Percentiles rank a stretch among this genome's conserved stretches.
Evolutionary conservation across 2,329 filamentous ascomycete genomes (phyloP).

Genomic region (Thelonectria discophora): DNA sequence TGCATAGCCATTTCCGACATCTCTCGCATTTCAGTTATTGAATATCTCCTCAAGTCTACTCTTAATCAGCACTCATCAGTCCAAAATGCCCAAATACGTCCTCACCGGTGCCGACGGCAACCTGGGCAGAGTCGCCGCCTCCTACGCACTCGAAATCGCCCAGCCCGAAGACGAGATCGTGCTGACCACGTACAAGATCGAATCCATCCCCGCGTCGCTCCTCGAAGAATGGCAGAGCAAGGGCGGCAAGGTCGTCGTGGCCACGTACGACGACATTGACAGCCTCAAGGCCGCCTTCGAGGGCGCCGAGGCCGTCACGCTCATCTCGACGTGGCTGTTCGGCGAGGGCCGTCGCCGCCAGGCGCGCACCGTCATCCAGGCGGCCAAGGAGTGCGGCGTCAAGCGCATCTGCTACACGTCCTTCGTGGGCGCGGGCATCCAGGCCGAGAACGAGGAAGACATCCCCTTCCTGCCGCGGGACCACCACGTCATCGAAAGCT

Average conservation of each 20-base stretch:
- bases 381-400: constrained; percentile 36
- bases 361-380: constrained; percentile 33
- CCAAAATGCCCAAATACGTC: constrained; percentile 38
- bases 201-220: constrained; percentile 28
- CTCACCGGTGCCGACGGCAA: constrained; percentile 40
- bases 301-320: constrained; percentile 37
- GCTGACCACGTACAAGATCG: constrained; percentile 37
- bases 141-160: constrained; percentile 34
- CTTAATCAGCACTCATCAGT: neutral
- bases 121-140: constrained; percentile 36
- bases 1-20: no score
- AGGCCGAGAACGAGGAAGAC: constrained; percentile 38
- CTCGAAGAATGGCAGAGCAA: constrained; percentile 33
- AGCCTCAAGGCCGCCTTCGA: constrained; percentile 37
- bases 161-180: constrained; percentile 36
- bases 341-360: constrained; percentile 35
- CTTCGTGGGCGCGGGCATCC: constrained; percentile 36
- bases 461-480: constrained; percentile 39
- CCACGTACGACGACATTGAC: constrained; percentile 36
- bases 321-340: constrained; percentile 40
- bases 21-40: neutral
- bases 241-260: constrained; percentile 32
- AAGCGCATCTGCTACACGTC: constrained; percentile 39
- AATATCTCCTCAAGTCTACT: neutral
- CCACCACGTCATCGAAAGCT: constrained; percentile 37